phyloP scores from a whole-genome alignment of 306 rosid genomes.

The Senna tora region DNA sequence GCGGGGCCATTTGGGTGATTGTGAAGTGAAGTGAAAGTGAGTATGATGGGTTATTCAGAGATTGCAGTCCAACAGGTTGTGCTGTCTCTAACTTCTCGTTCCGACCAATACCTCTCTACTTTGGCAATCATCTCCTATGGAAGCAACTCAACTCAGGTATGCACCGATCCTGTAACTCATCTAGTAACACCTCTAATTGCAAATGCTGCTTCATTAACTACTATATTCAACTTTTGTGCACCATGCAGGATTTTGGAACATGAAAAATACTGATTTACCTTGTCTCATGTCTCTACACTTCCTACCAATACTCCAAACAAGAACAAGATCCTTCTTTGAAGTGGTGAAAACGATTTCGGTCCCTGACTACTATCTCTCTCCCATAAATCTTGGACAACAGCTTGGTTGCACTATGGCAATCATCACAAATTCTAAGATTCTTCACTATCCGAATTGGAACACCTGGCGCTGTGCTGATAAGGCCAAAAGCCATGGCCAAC shows the following conservation, averaged over 20 bases:
- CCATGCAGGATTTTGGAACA: not conserved
- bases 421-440: slow-evolving; percentile 70
- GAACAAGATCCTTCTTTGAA: slow-evolving; percentile 67
- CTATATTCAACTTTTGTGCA: not conserved
- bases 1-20: no score
- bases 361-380: slow-evolving; percentile 64
- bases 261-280: not conserved
- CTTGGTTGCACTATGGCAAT: slow-evolving; percentile 68
- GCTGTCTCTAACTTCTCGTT: no score
- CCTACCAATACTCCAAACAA: slow-evolving; percentile 59
- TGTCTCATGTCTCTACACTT: not conserved
- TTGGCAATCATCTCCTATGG: no score
- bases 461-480: slow-evolving; percentile 55
- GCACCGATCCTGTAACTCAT: no score
- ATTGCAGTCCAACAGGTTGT: no score
- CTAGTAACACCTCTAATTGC: no score
- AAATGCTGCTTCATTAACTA: no score
- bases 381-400: slow-evolving; percentile 62
- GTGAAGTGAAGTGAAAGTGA: no score
- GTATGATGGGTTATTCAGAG: no score
- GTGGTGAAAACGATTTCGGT: slow-evolving; percentile 72
- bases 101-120: no score
- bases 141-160: no score
- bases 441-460: slow-evolving; percentile 60
- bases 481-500: slow-evolving; percentile 77